These are phyloP conservation scores for Rhizopus microsporus DNA, from an alignment of 371 early-diverging fungal species.

Conservation along the genomic window DNA sequence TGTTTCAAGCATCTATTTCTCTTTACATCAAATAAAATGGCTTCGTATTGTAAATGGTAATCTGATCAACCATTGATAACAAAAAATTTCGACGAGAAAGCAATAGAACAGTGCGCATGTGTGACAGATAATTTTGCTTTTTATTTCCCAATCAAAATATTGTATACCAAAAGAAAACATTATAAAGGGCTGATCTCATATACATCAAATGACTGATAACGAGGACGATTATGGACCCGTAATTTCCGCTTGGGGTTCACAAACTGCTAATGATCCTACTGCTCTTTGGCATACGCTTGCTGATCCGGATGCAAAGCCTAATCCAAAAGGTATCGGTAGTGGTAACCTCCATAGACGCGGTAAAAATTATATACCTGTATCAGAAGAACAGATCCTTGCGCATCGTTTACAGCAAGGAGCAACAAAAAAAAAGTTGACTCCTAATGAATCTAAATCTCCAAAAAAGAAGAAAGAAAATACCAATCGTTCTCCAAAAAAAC, in stretches of 20 bases:
- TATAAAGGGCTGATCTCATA: not conserved
- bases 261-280: not conserved
- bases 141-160: not conserved
- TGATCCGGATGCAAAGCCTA: constrained; percentile 18
- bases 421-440: constrained; percentile 9
- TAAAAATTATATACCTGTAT: constrained; percentile 26
- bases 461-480: not conserved
- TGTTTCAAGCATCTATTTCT: not conserved
- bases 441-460: not conserved
- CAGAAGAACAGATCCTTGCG: constrained; percentile 24
- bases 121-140: not conserved
- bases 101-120: too few species aligned
- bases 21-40: not conserved
- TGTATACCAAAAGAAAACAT: not conserved
- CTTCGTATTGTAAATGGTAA: not conserved
- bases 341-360: constrained; percentile 30
- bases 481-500: not conserved
- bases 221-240: constrained; percentile 24
- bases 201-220: constrained; percentile 14
- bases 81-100: too few species aligned
- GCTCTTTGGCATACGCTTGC: constrained; percentile 19
- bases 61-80: too few species aligned
- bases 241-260: constrained; percentile 19
- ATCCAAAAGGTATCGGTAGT: constrained; percentile 23
- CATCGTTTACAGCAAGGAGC: constrained; percentile 16